Conservation (phyloP, 2,329 filamentous ascomycete genomes). For the Cordyceps tenuipes region DNA sequence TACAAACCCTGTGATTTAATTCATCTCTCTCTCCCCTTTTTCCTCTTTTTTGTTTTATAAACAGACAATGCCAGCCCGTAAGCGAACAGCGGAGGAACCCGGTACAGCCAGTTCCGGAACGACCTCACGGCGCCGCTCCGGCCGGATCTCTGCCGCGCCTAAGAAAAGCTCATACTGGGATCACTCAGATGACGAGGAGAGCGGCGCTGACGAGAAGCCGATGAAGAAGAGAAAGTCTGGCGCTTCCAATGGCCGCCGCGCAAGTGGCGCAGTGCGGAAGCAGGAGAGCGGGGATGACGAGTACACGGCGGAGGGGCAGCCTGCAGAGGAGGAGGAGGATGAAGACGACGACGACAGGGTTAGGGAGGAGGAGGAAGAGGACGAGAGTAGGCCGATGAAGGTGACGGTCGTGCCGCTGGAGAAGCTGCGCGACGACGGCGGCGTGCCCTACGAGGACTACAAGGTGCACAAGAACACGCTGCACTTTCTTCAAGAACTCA, state of each 20-base stretch:
- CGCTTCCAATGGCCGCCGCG: slow-evolving; percentile 11
- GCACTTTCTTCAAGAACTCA: slow-evolving; percentile 49
- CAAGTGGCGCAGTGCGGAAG: slow-evolving; percentile 4
- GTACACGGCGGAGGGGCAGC: slow-evolving; percentile 16
- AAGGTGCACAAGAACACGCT: slow-evolving; percentile 50
- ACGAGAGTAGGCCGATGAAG: slow-evolving; percentile 28
- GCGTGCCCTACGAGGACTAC: slow-evolving; percentile 40
- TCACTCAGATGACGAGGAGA: slow-evolving; percentile 21
- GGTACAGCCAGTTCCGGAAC: slow-evolving; percentile 14
- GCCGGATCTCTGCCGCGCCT: slow-evolving; percentile 35
- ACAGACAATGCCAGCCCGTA: slow-evolving; percentile 30
- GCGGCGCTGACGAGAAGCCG: slow-evolving; percentile 15
- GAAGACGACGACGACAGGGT: slow-evolving; percentile 16
- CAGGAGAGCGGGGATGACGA: slow-evolving; percentile 18
- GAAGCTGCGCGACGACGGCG: slow-evolving; percentile 26
- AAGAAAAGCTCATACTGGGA: slow-evolving; percentile 47
- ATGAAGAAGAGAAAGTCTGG: slow-evolving; percentile 22
- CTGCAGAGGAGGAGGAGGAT: not conserved
- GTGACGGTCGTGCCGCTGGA: slow-evolving; percentile 29
- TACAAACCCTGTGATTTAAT: no score
- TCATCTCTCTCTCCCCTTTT: not conserved
- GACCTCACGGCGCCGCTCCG: slow-evolving; percentile 35
- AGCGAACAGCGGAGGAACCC: slow-evolving; percentile 27
- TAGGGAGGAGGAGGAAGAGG: slow-evolving; percentile 28
- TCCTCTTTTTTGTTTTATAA: no score